phyloP scores from a whole-genome alignment of 805 yeast genomes.

The Candida jianshihensis region DNA sequence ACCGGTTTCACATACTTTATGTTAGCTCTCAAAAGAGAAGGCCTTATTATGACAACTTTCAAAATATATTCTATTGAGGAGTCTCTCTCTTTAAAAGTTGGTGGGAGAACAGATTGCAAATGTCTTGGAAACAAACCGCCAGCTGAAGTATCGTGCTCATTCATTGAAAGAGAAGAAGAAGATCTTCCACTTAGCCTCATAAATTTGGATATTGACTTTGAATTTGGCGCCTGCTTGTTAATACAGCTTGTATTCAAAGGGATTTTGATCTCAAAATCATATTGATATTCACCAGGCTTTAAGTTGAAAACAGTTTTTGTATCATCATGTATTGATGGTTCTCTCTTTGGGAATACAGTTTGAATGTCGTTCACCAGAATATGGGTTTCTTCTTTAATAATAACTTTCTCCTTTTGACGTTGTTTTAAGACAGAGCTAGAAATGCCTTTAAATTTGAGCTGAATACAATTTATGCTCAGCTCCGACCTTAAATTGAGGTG shows the following conservation, averaged over 20 bases:
- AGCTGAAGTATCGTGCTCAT: constrained; percentile 1
- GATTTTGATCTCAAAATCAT: constrained; percentile 30
- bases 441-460: constrained; percentile 44
- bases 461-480: constrained; percentile 34
- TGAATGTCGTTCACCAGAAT: constrained; percentile 37
- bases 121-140: constrained; percentile 7
- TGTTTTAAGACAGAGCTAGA: constrained; percentile 31
- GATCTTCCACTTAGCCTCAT: not conserved
- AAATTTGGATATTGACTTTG: not conserved
- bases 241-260: constrained; percentile 32
- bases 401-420: constrained; percentile 3
- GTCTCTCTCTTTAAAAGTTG: constrained; percentile 2
- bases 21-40: constrained; percentile 43
- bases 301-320: constrained; percentile 37
- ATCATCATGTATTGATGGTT: constrained; percentile 30
- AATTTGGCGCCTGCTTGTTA: not conserved
- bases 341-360: constrained; percentile 35
- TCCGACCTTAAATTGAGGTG: constrained; percentile 32
- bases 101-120: constrained; percentile 16
- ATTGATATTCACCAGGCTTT: constrained; percentile 43
- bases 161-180: not conserved
- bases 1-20: constrained; percentile 30
- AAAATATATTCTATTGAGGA: constrained; percentile 34
- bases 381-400: constrained; percentile 23
- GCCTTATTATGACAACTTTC: constrained; percentile 51